These are phyloP conservation scores for Beauveria brongniartii DNA, from an alignment of 2,329 filamentous ascomycete species.

Conservation along the genomic window DNA sequence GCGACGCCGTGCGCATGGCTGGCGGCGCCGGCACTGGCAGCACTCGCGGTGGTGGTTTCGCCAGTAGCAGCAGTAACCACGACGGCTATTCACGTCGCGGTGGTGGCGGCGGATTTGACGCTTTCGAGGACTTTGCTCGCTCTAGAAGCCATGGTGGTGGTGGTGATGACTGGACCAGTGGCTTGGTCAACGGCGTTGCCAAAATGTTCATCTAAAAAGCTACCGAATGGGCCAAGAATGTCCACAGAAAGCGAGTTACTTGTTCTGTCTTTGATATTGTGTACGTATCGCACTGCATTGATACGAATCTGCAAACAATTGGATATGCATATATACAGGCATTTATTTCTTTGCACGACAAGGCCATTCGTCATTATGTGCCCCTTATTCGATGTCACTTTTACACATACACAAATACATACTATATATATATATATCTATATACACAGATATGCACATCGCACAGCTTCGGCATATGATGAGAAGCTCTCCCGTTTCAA, in stretches of 20 bases:
- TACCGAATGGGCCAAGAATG: neutral
- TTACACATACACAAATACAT: neutral
- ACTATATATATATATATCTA: neutral
- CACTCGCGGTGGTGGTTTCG: constrained; percentile 16
- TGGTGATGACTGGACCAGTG: constrained; percentile 18
- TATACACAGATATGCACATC: neutral
- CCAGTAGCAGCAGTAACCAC: constrained; percentile 14
- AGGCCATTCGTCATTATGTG: neutral
- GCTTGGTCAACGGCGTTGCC: constrained; percentile 28
- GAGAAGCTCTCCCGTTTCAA: neutral
- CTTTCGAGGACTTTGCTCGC: constrained; percentile 22
- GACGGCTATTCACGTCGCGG: neutral
- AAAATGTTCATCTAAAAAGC: constrained; percentile 33
- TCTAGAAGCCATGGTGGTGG: constrained; percentile 20
- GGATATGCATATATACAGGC: neutral
- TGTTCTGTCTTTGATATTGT: neutral
- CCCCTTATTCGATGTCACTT: neutral
- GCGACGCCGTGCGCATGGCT: constrained; percentile 49
- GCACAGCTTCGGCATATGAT: neutral
- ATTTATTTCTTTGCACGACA: neutral
- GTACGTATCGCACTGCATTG: neutral
- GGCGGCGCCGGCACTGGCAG: constrained; percentile 23
- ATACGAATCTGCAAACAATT: neutral
- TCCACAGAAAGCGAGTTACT: neutral
- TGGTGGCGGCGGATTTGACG: constrained; percentile 14